Percentiles rank a stretch among this genome's conserved stretches.
These are phyloP conservation scores for Cucurbita moschata DNA, from an alignment of 306 rosid genomes.

Conservation along the genomic window DNA sequence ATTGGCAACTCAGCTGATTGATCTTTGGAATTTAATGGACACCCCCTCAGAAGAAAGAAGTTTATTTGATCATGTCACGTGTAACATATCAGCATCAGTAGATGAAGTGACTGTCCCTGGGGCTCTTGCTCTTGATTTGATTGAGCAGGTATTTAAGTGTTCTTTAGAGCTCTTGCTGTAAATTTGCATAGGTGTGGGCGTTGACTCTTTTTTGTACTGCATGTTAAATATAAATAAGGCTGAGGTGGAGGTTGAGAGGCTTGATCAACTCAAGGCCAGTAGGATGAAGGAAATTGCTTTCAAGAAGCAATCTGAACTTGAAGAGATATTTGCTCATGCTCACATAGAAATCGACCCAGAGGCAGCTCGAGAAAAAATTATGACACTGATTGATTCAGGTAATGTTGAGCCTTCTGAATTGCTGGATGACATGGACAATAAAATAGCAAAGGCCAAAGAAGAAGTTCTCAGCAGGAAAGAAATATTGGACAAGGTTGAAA, in stretches of 20 bases:
- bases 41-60: conserved; percentile 77
- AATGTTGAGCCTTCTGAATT: conserved; percentile 72
- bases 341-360: conserved; percentile 84
- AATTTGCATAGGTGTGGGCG: not conserved
- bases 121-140: conserved; percentile 75
- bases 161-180: not conserved
- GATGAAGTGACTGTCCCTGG: conserved; percentile 98
- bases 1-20: conserved; percentile 65
- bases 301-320: conserved; percentile 87
- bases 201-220: conserved; percentile 4
- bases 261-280: conserved; percentile 90
- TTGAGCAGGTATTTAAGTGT: conserved; percentile 8
- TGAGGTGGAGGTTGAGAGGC: conserved; percentile 97
- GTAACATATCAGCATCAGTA: conserved; percentile 86
- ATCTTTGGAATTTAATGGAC: conserved; percentile 99
- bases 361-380: conserved; percentile 76
- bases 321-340: conserved; percentile 68
- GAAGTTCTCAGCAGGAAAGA: conserved; percentile 93
- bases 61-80: conserved; percentile 86
- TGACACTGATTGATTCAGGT: conserved; percentile 79
- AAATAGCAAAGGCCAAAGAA: conserved; percentile 78
- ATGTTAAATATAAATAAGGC: conserved; percentile 32
- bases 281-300: conserved; percentile 99
- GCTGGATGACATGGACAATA: conserved; percentile 90
- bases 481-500: conserved; percentile 97